Conservation (phyloP, 257 asterid species). For the Jaltomata sinuosa region DNA sequence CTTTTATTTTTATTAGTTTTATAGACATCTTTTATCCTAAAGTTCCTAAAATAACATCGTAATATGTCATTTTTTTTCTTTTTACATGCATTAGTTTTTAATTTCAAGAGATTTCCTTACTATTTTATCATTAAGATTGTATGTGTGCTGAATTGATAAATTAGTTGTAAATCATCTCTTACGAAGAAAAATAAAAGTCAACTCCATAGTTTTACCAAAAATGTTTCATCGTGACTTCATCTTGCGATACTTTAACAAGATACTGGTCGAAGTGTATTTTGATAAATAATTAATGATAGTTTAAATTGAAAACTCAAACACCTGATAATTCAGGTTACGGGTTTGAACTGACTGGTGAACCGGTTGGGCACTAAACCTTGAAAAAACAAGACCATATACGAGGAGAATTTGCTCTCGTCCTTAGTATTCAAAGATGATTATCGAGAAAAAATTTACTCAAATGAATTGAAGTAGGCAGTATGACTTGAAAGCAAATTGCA, state of each 20-base stretch:
- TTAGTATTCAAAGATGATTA: neutral
- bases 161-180: neutral
- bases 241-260: too few relatives aligned
- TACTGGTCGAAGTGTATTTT: neutral
- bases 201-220: neutral
- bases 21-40: neutral
- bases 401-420: neutral
- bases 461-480: neutral
- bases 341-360: neutral
- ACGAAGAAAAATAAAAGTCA: neutral
- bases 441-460: neutral
- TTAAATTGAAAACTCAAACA: neutral
- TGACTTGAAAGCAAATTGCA: neutral
- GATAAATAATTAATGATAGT: neutral
- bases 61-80: neutral
- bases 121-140: neutral
- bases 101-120: too few relatives aligned
- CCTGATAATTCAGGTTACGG: neutral
- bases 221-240: neutral
- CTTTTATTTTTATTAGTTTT: neutral
- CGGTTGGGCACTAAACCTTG: neutral
- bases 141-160: neutral
- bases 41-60: neutral
- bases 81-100: neutral
- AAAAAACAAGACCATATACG: neutral